phyloP scores from a whole-genome alignment of 208 protist genomes.

The Crithidia bombi region DNA sequence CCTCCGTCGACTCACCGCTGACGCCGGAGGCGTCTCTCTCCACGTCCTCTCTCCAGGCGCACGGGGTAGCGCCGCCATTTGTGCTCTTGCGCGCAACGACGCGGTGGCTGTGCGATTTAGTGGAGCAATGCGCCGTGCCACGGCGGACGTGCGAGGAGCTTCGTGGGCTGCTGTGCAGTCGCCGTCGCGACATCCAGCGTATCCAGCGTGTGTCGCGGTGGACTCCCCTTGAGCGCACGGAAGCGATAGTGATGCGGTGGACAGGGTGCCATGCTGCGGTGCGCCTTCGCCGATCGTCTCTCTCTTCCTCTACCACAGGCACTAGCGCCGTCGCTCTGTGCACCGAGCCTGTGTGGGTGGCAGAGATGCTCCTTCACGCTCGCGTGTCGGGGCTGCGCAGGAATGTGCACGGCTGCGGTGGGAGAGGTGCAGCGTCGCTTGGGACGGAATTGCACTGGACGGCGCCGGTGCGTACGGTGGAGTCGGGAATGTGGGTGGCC shows the following conservation, averaged over 20 bases:
- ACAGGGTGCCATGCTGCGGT: conserved; percentile 16
- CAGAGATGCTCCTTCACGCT: conserved; percentile 16
- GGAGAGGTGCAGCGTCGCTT: not conserved
- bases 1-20: too few species aligned
- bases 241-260: conserved; percentile 23
- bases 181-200: not conserved
- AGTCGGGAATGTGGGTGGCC: conserved; percentile 24
- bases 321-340: not conserved
- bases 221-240: conserved; percentile 4
- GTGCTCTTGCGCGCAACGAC: conserved; percentile 7
- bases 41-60: conserved; percentile 20
- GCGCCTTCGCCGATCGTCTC: conserved; percentile 1
- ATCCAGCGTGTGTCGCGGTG: conserved; percentile 7
- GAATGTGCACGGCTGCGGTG: not conserved
- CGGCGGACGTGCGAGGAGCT: conserved; percentile 9
- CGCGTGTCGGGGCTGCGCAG: not conserved
- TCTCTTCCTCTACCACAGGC: not conserved
- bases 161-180: conserved; percentile 14
- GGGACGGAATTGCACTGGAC: not conserved
- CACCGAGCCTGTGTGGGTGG: conserved; percentile 8
- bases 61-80: not conserved
- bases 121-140: conserved; percentile 17
- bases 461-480: not conserved
- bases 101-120: conserved; percentile 11
- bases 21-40: too few species aligned